Evolutionary conservation across 768 basidiomycete genomes (phyloP).

Genomic region (Boletus patriciae): DNA sequence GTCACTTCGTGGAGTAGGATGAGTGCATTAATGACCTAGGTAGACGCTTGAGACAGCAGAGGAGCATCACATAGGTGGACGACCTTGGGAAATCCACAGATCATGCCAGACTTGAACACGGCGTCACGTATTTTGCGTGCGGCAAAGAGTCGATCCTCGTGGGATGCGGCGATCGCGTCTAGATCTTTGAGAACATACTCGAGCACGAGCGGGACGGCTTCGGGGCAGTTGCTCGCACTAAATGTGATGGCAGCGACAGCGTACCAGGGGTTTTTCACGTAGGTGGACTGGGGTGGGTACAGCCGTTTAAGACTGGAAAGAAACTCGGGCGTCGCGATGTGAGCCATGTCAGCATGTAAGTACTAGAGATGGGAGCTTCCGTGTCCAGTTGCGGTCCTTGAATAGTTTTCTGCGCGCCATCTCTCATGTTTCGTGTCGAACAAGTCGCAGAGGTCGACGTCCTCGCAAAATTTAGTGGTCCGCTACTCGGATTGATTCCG

Average conservation of each 20-base stretch:
- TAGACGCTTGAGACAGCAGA: neutral
- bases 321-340: slow-evolving; percentile 43
- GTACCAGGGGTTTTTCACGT: slow-evolving; percentile 54
- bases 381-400: neutral
- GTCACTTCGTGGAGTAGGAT: slow-evolving; percentile 49
- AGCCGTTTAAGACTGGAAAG: slow-evolving; percentile 44
- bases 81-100: slow-evolving; percentile 60
- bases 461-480: neutral
- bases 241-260: slow-evolving; percentile 57
- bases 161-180: slow-evolving; percentile 26
- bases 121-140: slow-evolving; percentile 61
- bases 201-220: slow-evolving; percentile 57
- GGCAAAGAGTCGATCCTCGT: slow-evolving; percentile 42
- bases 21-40: slow-evolving; percentile 53
- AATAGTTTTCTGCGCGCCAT: neutral
- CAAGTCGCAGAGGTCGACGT: neutral
- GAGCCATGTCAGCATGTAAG: slow-evolving; percentile 8
- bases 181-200: slow-evolving; percentile 49
- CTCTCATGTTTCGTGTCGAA: neutral
- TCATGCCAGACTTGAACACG: slow-evolving; percentile 59
- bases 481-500: neutral
- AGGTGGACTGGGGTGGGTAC: slow-evolving; percentile 38
- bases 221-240: slow-evolving; percentile 57
- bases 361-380: neutral
- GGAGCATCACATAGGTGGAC: neutral